Evolutionary conservation across 768 basidiomycete species (phyloP).

Genomic region (Suillus subaureus): DNA sequence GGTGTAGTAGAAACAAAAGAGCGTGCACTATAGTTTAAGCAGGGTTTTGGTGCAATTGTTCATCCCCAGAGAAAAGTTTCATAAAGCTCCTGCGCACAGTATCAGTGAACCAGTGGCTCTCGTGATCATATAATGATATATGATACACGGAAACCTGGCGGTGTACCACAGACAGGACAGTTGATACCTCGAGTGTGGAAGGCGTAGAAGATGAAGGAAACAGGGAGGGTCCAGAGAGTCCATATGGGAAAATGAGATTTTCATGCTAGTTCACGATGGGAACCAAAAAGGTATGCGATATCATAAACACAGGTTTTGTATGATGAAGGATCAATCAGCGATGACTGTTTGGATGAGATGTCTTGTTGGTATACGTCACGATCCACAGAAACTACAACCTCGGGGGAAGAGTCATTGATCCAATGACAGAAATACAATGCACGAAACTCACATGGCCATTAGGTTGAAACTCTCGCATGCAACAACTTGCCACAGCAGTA

Average conservation of each 20-base stretch:
- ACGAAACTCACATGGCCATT: background rate
- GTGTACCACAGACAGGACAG: background rate
- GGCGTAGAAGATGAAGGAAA: background rate
- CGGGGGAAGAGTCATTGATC: background rate
- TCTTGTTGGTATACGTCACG: background rate
- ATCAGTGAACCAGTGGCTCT: too few species aligned
- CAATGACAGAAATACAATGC: background rate
- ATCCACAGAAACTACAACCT: background rate
- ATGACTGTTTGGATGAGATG: background rate
- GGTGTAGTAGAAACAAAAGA: background rate
- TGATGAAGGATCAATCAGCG: background rate
- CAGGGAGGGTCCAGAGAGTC: background rate
- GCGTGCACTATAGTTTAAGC: background rate
- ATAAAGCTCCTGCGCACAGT: background rate
- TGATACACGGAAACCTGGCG: too few species aligned
- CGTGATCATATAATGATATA: too few species aligned
- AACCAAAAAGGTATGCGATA: background rate
- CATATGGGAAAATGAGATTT: background rate
- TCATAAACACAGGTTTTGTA: background rate
- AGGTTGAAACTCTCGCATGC: too few species aligned
- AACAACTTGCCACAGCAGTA: too few species aligned
- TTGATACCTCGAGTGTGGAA: background rate
- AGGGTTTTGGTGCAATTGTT: background rate
- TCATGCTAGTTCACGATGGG: background rate
- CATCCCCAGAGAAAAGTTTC: background rate